phyloP scores from a whole-genome alignment of 2,329 filamentous ascomycete genomes.

The Pleoardoris graminearum region DNA sequence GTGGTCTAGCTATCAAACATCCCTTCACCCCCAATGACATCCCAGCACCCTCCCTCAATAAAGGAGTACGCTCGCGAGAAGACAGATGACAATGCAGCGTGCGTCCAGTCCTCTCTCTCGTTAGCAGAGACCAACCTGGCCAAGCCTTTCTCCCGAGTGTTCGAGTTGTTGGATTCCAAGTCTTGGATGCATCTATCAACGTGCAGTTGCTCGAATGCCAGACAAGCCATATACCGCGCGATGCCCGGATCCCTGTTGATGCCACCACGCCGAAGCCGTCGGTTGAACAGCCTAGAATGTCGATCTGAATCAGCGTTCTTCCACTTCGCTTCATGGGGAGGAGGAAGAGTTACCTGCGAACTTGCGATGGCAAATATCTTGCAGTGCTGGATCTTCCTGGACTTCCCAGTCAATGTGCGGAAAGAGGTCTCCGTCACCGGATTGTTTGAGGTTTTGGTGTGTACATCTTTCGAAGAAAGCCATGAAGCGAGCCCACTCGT shows the following conservation, averaged over 20 bases:
- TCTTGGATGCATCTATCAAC: neutral
- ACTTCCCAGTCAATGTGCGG: conserved; percentile 10
- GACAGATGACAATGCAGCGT: neutral
- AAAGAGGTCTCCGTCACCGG: conserved; percentile 4
- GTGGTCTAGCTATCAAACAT: neutral
- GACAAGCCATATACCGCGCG: conserved; percentile 1
- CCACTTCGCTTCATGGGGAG: neutral
- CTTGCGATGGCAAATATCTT: no score
- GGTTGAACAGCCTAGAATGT: neutral
- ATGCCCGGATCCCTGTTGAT: neutral
- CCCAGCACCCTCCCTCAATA: neutral
- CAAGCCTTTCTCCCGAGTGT: neutral
- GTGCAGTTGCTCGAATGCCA: neutral
- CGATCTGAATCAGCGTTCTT: neutral
- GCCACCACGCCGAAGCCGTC: neutral
- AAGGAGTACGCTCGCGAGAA: conserved; percentile 1
- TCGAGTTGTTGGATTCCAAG: neutral
- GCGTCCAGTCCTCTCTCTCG: neutral
- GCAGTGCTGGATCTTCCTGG: conserved; percentile 13
- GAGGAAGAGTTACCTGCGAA: neutral
- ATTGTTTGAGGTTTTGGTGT: conserved; percentile 1
- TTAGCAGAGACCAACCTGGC: neutral
- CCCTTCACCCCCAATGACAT: neutral
- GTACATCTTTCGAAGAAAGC: conserved; percentile 9
- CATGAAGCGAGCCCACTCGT: conserved; percentile 12